Base-by-base conservation (phyloP, 2,329 filamentous ascomycete species). In the Apiospora kogelbergensis region DNA sequence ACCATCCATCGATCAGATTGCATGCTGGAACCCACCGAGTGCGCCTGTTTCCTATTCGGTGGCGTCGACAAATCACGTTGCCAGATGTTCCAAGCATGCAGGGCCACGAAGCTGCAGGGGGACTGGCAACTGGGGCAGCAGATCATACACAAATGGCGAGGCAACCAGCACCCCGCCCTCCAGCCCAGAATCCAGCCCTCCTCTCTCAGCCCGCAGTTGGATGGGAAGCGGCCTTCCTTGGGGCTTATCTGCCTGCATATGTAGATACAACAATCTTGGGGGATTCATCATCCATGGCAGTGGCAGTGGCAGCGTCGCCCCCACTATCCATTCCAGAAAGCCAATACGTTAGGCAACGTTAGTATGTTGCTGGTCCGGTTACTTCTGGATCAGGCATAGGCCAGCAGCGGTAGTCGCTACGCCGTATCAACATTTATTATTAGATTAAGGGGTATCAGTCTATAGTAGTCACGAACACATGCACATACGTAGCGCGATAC, bases 11-110 rank as follows among this genome's bases (percentile, higher is more conserved):
- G 30, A 60, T 37, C 53, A 33, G 30, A 60, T 60, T 60, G 4
- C 53, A 60, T 11, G 30, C 53, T 60, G n/a, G 53, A 60, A 37
- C 53, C 53, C 30, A 37, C 33, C 30, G 6, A 33, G 53, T 53
- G 48, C 20, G 30, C 53, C 53, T 37, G 53, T 60, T 60, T 60
- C 53, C 53, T 60, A 60, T 60, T 60, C 53, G 37, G 53, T 37
- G 15, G 10, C 53, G 33, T 37, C 30, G 20, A 60, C 53, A 60
- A 60, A 60, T 37, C 53, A 60, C 53, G 17, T 60, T 22, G 53
- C 53, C n/a, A 6, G 30, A 37, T n/a, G 30, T 13, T 30, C 30
- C n/a, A 9, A 33, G 53, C 53, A 17, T 33, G 53, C 53, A 60
- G 53, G 53, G 9, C 30, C 53, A 60, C 37, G 53, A 20, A 37